These are phyloP conservation scores for Cylindrotheca closterium DNA, from an alignment of 108 stramenopile species.

Conservation along the genomic window DNA sequence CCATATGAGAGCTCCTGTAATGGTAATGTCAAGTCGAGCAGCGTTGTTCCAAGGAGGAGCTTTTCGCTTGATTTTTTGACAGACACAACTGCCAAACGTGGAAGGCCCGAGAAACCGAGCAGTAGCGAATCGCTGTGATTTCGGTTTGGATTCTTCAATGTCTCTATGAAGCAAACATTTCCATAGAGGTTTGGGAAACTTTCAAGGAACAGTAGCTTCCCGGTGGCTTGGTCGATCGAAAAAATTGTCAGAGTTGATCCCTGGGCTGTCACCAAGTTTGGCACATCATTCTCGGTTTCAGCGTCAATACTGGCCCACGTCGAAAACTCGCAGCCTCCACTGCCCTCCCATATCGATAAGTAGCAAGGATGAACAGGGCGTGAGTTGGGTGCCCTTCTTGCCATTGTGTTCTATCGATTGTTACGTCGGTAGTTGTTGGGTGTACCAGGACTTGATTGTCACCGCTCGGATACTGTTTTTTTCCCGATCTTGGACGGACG, in stretches of 20 bases:
- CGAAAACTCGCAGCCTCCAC: constrained; percentile 52
- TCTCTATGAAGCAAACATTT: constrained; percentile 62
- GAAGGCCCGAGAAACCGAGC: constrained; percentile 78
- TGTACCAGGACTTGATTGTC: neutral
- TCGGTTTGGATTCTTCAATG: constrained; percentile 27
- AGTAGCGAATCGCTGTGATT: constrained; percentile 37
- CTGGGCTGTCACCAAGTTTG: constrained; percentile 82
- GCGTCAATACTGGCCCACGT: constrained; percentile 61
- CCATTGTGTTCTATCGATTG: constrained; percentile 36
- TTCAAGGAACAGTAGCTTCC: constrained; percentile 51
- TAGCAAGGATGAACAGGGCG: constrained; percentile 60
- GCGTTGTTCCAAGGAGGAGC: constrained; percentile 60
- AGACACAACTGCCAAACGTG: constrained; percentile 52
- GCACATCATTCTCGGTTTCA: constrained; percentile 25
- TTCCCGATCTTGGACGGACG: too few species aligned
- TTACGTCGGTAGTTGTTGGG: neutral
- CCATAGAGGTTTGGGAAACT: constrained; percentile 74
- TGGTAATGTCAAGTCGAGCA: constrained; percentile 73
- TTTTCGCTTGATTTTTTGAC: constrained; percentile 38
- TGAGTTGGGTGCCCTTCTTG: constrained; percentile 30
- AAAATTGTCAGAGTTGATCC: constrained; percentile 69
- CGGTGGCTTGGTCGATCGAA: constrained; percentile 47
- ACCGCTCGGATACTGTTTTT: neutral
- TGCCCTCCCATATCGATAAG: constrained; percentile 41
- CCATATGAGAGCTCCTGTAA: constrained; percentile 55